Evolutionary conservation across 352 stramenopile genomes (phyloP), one percentile per base, ranked within the genome.

Genomic region (Phytophthora macrochlamydospora): DNA sequence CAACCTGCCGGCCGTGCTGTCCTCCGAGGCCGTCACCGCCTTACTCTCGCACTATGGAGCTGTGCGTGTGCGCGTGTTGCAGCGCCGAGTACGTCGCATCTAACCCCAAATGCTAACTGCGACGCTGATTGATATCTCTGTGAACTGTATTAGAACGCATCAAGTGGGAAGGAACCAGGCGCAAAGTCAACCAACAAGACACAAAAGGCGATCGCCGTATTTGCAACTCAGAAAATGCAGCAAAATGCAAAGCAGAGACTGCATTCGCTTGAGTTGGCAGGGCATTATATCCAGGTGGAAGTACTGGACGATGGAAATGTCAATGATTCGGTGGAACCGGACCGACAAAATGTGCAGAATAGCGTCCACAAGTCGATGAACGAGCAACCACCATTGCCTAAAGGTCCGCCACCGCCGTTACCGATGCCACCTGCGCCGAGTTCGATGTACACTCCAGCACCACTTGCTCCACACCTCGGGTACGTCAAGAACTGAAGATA

Each of bases 401-500:
- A 78, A 54, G 64, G 56, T 51, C 65, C 69, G 45, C 76, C 65
- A 43, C 68, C 70, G 48, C 73, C 72, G 24, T 50, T 78, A n/a
- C 73, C 62, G 49, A 60, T 54, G 58, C 59, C 30, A 4, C 56
- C 59, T 32, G 9, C 51, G 46, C 62, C 53, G n/a, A 74, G 54
- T 14, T 3, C 14, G 40, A 28, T 59, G 0, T 82, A 71, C 33
- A 49, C 65, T 13, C 79, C 85, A 12, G 78, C 65, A 7, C 78
- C 84, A 13, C 60, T 95, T 2, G 85, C 87, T 37, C 84, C 85
- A 4, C 87, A 95, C 62, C 77, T 95, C 14, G 85, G 85, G 87
- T 93, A 74, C 24, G 71, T 61, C 31, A 49, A 14, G 11, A 42
- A 13, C 12, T 50, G 12, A 12, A 13, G 18, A 44, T 29, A 37